phyloP scores from a whole-genome alignment of 2,329 filamentous ascomycete species.

The Chaetoscypha palmicola region DNA sequence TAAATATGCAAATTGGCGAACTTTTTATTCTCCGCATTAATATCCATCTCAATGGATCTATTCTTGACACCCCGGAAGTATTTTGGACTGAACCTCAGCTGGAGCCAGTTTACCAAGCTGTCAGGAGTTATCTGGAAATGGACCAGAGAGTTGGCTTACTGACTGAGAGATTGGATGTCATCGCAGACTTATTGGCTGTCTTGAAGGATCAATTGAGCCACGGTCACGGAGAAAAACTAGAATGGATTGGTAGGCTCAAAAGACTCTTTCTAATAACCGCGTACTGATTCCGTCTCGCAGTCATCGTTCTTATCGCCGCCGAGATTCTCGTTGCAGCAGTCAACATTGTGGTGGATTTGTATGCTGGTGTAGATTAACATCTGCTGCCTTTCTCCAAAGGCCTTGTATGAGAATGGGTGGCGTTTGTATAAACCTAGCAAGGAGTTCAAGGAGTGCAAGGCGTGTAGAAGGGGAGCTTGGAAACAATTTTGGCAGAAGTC shows the following conservation, averaged over 20 bases:
- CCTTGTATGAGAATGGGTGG: neutral
- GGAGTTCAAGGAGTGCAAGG: no score
- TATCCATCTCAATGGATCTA: slow-evolving; percentile 94
- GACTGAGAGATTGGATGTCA: slow-evolving; percentile 85
- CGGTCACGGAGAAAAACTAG: slow-evolving; percentile 80
- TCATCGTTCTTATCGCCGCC: slow-evolving; percentile 91
- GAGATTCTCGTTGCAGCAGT: slow-evolving; percentile 89
- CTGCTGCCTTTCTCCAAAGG: neutral
- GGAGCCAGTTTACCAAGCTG: slow-evolving; percentile 92
- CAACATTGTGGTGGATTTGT: slow-evolving; percentile 92
- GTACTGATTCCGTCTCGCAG: no score
- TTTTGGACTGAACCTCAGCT: slow-evolving; percentile 98
- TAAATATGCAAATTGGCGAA: slow-evolving; percentile 99
- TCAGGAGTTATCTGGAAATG: slow-evolving; percentile 94
- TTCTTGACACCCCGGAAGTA: slow-evolving; percentile 91
- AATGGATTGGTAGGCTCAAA: slow-evolving; percentile 87
- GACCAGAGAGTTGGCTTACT: slow-evolving; percentile 86
- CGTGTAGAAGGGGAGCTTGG: no score
- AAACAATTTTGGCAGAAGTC: no score
- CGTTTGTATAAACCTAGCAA: neutral
- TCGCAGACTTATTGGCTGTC: slow-evolving; percentile 86
- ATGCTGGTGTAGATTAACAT: slow-evolving; percentile 55
- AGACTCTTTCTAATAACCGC: no score
- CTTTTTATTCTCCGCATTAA: slow-evolving; percentile 96
- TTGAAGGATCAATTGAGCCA: slow-evolving; percentile 93